Conservation (phyloP, 768 basidiomycete genomes). For the Hirschioporus abietinus region DNA sequence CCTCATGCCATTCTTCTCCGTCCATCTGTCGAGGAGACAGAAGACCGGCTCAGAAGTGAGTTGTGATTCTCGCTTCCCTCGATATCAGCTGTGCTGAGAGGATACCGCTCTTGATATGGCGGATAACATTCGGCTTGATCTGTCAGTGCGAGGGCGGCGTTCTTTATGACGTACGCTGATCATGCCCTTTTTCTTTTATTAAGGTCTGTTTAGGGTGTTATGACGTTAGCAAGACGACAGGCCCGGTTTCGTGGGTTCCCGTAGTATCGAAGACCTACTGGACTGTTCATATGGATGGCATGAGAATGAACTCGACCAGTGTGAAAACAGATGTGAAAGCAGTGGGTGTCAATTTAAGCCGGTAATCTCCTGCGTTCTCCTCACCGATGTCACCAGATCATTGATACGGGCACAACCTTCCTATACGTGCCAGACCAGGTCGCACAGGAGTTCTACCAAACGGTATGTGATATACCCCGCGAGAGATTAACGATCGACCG, state of each 20-base stretch:
- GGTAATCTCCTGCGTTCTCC: background rate
- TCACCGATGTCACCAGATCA: slow-evolving; percentile 35
- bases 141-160: background rate
- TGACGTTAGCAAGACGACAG: slow-evolving; percentile 32
- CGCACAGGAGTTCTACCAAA: slow-evolving; percentile 40
- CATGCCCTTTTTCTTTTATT: background rate
- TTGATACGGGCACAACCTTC: slow-evolving; percentile 65
- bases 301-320: slow-evolving; percentile 28
- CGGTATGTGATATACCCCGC: slow-evolving; percentile 23
- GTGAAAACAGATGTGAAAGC: slow-evolving; percentile 28
- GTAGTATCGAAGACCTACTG: slow-evolving; percentile 54
- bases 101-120: too few relatives aligned
- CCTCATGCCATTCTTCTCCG: slow-evolving; percentile 45
- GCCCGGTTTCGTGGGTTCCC: slow-evolving; percentile 32
- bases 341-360: slow-evolving; percentile 25
- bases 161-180: background rate
- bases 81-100: background rate
- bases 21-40: slow-evolving; percentile 45
- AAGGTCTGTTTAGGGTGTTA: slow-evolving; percentile 40
- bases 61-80: background rate
- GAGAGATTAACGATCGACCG: background rate
- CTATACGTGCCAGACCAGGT: slow-evolving; percentile 49
- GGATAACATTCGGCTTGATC: too few relatives aligned
- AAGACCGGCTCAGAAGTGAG: slow-evolving; percentile 44
- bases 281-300: slow-evolving; percentile 45